These are phyloP conservation scores for Diplotaxis tenuifolia DNA, from an alignment of 345 rosid genomes.

Conservation along the genomic window DNA sequence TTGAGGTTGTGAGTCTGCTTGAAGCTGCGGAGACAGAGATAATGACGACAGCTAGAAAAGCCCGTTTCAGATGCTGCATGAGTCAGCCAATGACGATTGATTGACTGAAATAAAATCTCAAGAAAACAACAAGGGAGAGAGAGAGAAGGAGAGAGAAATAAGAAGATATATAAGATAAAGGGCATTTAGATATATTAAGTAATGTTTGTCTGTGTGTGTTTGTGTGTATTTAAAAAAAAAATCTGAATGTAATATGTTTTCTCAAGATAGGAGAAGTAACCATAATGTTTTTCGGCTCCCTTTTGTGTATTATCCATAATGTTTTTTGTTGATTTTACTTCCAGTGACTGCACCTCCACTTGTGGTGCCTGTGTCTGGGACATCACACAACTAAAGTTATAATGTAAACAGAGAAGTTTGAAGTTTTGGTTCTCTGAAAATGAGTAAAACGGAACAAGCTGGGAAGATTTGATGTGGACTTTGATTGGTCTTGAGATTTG, in stretches of 20 bases:
- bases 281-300: neutral
- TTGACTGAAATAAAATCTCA: slow-evolving; percentile 23
- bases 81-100: slow-evolving; percentile 46
- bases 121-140: slow-evolving; percentile 12
- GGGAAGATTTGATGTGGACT: slow-evolving; percentile 10
- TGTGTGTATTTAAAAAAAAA: slow-evolving; percentile 24
- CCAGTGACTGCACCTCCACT: neutral
- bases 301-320: neutral
- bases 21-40: slow-evolving; percentile 42
- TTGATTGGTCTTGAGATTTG: slow-evolving; percentile 37
- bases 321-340: neutral
- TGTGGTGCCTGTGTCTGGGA: too few species aligned
- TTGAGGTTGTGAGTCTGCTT: slow-evolving; percentile 41
- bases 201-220: slow-evolving; percentile 16
- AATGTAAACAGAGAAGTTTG: neutral
- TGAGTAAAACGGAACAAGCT: too few species aligned
- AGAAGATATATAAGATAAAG: slow-evolving; percentile 1
- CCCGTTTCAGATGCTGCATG: slow-evolving; percentile 50
- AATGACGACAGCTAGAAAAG: slow-evolving; percentile 39
- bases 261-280: slow-evolving; percentile 25
- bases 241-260: slow-evolving; percentile 20
- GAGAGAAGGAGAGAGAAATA: neutral
- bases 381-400: neutral
- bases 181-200: slow-evolving; percentile 27
- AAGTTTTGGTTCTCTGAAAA: neutral